Percentiles rank a stretch among this genome's conserved stretches.
Evolutionary conservation across 179 eudicot species (phyloP).

Genomic region (Beta lomatogona): DNA sequence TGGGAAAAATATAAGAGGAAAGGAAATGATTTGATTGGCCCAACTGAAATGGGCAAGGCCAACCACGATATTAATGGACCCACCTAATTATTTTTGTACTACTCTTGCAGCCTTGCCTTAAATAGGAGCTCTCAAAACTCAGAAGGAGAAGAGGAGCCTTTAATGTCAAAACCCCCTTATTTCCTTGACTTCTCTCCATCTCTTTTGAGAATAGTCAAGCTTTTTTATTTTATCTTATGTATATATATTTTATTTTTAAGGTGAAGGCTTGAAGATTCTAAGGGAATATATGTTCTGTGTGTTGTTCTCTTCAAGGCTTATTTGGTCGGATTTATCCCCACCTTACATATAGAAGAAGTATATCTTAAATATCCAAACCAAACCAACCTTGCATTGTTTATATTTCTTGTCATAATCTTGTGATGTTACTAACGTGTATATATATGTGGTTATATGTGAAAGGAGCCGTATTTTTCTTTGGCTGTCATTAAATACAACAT

Average conservation of each 20-base stretch:
- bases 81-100: slow-evolving; percentile 22
- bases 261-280: slow-evolving; percentile 15
- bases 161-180: not conserved
- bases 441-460: not conserved
- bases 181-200: not conserved
- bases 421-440: not conserved
- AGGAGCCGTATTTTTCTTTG: not conserved
- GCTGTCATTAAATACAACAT: not conserved
- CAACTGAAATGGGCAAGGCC: slow-evolving; percentile 32
- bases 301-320: slow-evolving; percentile 25
- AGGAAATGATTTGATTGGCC: not conserved
- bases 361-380: slow-evolving; percentile 21
- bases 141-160: not conserved
- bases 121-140: slow-evolving; percentile 4
- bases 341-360: not conserved
- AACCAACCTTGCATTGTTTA: not conserved
- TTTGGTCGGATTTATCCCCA: slow-evolving; percentile 27
- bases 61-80: slow-evolving; percentile 27
- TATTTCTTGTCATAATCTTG: not conserved
- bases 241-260: not conserved
- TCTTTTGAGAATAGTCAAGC: slow-evolving; percentile 10
- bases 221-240: not conserved
- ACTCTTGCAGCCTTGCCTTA: slow-evolving; percentile 9
- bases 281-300: slow-evolving; percentile 30
- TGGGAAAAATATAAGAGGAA: not conserved